phyloP scores from a whole-genome alignment of 1,139 yeast species.

The Zygosaccharomyces pseudobailii region DNA sequence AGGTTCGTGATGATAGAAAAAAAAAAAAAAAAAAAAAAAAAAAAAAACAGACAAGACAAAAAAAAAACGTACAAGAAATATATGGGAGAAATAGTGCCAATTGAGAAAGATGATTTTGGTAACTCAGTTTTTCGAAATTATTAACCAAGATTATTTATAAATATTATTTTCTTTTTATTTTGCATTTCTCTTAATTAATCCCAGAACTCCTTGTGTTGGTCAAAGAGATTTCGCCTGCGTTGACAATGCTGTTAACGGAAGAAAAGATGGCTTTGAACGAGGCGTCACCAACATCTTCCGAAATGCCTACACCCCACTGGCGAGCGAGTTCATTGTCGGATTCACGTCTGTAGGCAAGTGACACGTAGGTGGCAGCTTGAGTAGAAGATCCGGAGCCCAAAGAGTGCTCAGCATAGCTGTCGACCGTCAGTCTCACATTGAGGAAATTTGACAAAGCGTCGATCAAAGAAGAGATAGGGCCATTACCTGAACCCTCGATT shows the following conservation, averaged over 20 bases:
- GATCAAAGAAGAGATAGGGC: slow-evolving; percentile 88
- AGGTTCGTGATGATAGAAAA: neutral
- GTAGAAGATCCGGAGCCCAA: slow-evolving; percentile 82
- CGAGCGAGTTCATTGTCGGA: slow-evolving; percentile 42
- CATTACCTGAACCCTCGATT: slow-evolving; percentile 78
- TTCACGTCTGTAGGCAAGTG: slow-evolving; percentile 45
- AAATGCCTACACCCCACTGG: slow-evolving; percentile 93
- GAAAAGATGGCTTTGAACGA: slow-evolving; percentile 77
- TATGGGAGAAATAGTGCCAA: neutral
- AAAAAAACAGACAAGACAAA: neutral
- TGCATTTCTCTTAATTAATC: slow-evolving; percentile 4
- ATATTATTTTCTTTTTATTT: neutral
- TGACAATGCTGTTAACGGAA: slow-evolving; percentile 50
- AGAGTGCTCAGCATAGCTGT: slow-evolving; percentile 86
- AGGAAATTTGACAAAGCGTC: slow-evolving; percentile 66
- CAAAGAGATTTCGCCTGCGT: slow-evolving; percentile 30
- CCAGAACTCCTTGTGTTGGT: slow-evolving; percentile 15
- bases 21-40: no score
- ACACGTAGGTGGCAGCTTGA: slow-evolving; percentile 87
- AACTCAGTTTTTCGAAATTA: neutral
- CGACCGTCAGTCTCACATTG: slow-evolving; percentile 62
- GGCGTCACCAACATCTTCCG: slow-evolving; percentile 90
- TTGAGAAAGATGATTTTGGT: neutral
- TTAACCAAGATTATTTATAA: neutral
- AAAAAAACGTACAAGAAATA: neutral